phyloP scores from a whole-genome alignment of 163 green algal species.

The Volvox carteri region DNA sequence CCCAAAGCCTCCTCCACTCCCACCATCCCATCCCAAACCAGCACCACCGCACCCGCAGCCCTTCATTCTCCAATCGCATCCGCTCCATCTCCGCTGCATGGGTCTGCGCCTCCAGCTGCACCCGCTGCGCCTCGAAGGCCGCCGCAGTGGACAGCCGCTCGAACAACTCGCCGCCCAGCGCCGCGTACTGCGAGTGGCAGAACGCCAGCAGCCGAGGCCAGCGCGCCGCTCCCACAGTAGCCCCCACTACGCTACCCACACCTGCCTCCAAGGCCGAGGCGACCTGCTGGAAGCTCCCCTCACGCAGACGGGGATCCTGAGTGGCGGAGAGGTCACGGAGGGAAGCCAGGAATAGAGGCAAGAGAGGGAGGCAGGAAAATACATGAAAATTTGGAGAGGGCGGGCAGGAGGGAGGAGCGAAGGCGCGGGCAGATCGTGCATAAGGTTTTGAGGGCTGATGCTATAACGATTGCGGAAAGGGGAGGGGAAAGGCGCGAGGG shows the following conservation, averaged over 20 bases:
- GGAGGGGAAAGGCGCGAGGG: too few relatives aligned
- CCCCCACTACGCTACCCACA: background rate
- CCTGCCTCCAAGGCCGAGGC: slow-evolving; percentile 8
- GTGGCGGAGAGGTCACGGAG: background rate
- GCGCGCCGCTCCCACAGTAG: slow-evolving; percentile 22
- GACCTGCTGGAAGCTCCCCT: background rate
- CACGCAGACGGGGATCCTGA: slow-evolving; percentile 22
- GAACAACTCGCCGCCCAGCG: slow-evolving; percentile 23
- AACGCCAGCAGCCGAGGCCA: slow-evolving; percentile 47
- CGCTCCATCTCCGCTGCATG: slow-evolving; percentile 25
- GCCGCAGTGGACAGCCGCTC: slow-evolving; percentile 9
- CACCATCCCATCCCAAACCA: background rate
- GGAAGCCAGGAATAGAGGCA: too few relatives aligned
- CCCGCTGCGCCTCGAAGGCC: slow-evolving; percentile 17
- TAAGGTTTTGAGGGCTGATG: too few relatives aligned
- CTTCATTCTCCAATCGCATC: slow-evolving; percentile 9
- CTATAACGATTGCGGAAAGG: too few relatives aligned
- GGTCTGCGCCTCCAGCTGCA: slow-evolving; percentile 14
- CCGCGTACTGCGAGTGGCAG: slow-evolving; percentile 42
- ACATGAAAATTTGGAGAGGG: too few relatives aligned
- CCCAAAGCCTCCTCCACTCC: too few relatives aligned
- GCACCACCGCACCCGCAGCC: slow-evolving; percentile 3
- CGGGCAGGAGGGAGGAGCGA: too few relatives aligned
- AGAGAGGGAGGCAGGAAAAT: background rate
- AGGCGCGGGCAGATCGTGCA: too few relatives aligned